Conservation (phyloP, 352 stramenopile species). For the Globisporangium solare region DNA sequence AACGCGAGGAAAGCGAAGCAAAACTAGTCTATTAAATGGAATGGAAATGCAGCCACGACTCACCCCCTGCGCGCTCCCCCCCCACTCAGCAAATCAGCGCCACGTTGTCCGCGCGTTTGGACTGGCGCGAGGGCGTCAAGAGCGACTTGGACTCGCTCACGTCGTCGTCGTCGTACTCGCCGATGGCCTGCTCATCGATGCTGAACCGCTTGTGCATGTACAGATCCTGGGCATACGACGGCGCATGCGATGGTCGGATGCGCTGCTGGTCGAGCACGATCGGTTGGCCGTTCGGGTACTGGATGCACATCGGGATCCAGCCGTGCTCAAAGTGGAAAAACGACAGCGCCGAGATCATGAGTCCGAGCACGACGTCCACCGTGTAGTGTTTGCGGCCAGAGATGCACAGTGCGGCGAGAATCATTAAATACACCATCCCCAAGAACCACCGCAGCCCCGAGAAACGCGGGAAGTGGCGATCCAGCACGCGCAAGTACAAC, state of each 20-base stretch:
- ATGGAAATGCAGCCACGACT: too few species aligned
- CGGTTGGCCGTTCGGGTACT: constrained; percentile 19
- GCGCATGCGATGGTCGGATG: constrained; percentile 4
- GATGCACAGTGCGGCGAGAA: constrained; percentile 52
- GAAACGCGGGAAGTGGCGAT: constrained; percentile 44
- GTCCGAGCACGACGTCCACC: constrained; percentile 67
- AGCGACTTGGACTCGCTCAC: constrained; percentile 12
- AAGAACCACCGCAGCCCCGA: constrained; percentile 51
- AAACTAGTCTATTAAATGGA: constrained; percentile 2
- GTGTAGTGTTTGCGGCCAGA: constrained; percentile 74
- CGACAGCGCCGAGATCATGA: constrained; percentile 58
- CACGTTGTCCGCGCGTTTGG: constrained; percentile 33
- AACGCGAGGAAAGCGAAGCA: too few species aligned
- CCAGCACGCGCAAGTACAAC: constrained; percentile 57
- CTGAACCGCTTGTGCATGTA: constrained; percentile 42
- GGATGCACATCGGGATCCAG: constrained; percentile 54
- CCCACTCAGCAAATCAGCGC: constrained; percentile 37
- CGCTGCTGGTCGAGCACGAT: constrained; percentile 17
- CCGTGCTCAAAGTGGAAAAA: constrained; percentile 81
- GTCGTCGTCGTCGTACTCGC: constrained; percentile 34
- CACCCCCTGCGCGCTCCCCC: too few species aligned
- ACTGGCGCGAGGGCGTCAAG: constrained; percentile 5
- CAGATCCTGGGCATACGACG: constrained; percentile 15
- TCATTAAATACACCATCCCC: constrained; percentile 44
- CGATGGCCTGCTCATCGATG: constrained; percentile 42